Percentiles rank a stretch among this genome's conserved stretches.
These are phyloP conservation scores for Tuber indicum DNA, from an alignment of 495 filamentous ascomycete species.

Conservation along the genomic window DNA sequence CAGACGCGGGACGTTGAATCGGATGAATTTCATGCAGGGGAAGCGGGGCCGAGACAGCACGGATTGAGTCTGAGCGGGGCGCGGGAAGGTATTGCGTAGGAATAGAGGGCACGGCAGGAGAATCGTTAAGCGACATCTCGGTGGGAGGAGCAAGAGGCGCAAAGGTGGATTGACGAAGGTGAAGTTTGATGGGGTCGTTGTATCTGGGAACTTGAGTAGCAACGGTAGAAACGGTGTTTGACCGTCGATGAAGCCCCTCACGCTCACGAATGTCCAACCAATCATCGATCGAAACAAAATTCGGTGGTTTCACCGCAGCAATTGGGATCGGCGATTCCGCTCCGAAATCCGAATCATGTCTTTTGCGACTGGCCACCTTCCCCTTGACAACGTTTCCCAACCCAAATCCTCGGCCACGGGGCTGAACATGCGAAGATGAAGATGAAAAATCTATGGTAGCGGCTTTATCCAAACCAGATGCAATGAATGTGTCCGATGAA, in stretches of 20 bases:
- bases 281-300: conserved; percentile 40
- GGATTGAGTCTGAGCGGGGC: neutral
- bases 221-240: conserved; percentile 29
- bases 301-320: conserved; percentile 29
- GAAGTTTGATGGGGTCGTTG: conserved; percentile 21
- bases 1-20: conserved; percentile 1
- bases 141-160: conserved; percentile 30
- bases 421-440: neutral
- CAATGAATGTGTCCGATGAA: neutral
- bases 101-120: conserved; percentile 19
- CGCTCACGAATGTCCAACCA: conserved; percentile 37
- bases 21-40: conserved; percentile 7
- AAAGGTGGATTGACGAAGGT: conserved; percentile 38
- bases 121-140: conserved; percentile 11
- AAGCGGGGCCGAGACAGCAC: neutral
- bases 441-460: neutral
- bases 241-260: conserved; percentile 32
- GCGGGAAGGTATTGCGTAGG: conserved; percentile 22
- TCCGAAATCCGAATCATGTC: neutral
- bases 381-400: conserved; percentile 37
- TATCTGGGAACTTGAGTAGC: conserved; percentile 26
- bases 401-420: conserved; percentile 23
- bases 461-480: neutral
- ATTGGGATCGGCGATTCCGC: conserved; percentile 20
- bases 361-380: conserved; percentile 28